These are phyloP conservation scores for Leptoxyphium fumago DNA, from an alignment of 2,329 filamentous ascomycete genomes.

Conservation along the genomic window DNA sequence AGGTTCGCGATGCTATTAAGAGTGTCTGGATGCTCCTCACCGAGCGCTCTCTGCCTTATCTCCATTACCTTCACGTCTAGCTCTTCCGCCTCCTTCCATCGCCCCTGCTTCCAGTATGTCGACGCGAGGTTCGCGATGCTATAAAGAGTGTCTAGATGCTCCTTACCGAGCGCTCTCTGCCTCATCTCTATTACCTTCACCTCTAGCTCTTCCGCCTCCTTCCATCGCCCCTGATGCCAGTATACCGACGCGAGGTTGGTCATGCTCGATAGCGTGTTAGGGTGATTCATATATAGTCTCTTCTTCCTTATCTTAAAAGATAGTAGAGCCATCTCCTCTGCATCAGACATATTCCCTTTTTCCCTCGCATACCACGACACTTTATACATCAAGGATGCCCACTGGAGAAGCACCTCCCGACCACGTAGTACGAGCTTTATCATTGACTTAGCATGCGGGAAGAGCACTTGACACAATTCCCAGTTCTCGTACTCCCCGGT, in stretches of 20 bases:
- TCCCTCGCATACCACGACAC: constrained; percentile 2
- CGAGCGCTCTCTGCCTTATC: constrained; percentile 1
- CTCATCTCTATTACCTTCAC: constrained; percentile 2
- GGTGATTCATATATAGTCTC: neutral
- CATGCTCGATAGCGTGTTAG: neutral
- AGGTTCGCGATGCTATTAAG: constrained; percentile 3
- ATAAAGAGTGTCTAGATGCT: constrained; percentile 2
- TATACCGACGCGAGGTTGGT: neutral
- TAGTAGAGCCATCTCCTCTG: neutral
- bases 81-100: constrained; percentile 3
- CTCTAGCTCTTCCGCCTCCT: neutral
- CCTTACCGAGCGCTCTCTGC: constrained; percentile 1
- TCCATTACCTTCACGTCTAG: neutral
- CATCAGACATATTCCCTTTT: neutral
- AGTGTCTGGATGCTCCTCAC: constrained; percentile 4
- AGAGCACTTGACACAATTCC: constrained; percentile 16
- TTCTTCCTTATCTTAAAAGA: neutral
- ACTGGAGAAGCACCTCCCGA: constrained; percentile 1
- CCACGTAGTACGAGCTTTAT: neutral
- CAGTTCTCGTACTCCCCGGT: neutral
- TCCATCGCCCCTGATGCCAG: neutral
- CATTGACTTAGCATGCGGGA: constrained; percentile 16
- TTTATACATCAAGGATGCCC: neutral
- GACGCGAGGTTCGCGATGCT: constrained; percentile 3
- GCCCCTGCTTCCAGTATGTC: constrained; percentile 3